A percentile compares a stretch with the other conserved stretches of the same genome.
phyloP scores from a whole-genome alignment of 1,284 basidiomycete species.

The Marasmius tenuissimus region DNA sequence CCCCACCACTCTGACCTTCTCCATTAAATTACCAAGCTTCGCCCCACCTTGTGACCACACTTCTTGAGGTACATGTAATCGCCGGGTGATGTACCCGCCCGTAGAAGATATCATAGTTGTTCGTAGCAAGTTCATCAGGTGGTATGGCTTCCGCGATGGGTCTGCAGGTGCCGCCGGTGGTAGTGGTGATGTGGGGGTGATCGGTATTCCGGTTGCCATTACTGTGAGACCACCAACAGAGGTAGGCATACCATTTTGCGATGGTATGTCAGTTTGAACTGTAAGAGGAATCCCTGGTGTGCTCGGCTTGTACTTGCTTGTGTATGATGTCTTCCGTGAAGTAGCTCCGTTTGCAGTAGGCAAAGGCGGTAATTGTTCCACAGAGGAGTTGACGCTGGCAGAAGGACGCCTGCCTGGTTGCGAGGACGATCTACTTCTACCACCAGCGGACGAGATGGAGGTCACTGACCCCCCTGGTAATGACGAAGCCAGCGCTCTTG shows the following conservation, averaged over 20 bases:
- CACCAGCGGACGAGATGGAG: constrained; percentile 24
- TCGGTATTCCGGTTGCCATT: constrained; percentile 43
- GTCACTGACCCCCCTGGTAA: constrained; percentile 28
- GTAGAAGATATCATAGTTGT: constrained; percentile 80
- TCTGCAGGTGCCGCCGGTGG: constrained; percentile 71
- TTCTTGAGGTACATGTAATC: constrained; percentile 85
- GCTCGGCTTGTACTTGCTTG: constrained; percentile 46
- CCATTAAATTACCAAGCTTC: constrained; percentile 77
- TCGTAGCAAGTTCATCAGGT: constrained; percentile 82
- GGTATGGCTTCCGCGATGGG: constrained; percentile 83
- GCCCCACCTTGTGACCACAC: constrained; percentile 91
- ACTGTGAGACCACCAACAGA: constrained; percentile 5
- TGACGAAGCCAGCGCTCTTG: constrained; percentile 42
- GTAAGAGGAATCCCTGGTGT: constrained; percentile 40
- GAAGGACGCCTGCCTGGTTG: constrained; percentile 68
- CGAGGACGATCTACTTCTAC: constrained; percentile 62
- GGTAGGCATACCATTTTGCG: constrained; percentile 26
- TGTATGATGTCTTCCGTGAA: constrained; percentile 59
- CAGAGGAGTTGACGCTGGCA: constrained; percentile 45
- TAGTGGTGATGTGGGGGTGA: constrained; percentile 73
- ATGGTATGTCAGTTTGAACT: constrained; percentile 53
- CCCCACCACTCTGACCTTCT: constrained; percentile 85
- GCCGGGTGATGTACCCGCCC: constrained; percentile 87
- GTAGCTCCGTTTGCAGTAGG: constrained; percentile 40
- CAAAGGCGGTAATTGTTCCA: constrained; percentile 50